Evolutionary conservation across 805 yeast genomes (phyloP).

Genomic region (Grigorovia humatica): DNA sequence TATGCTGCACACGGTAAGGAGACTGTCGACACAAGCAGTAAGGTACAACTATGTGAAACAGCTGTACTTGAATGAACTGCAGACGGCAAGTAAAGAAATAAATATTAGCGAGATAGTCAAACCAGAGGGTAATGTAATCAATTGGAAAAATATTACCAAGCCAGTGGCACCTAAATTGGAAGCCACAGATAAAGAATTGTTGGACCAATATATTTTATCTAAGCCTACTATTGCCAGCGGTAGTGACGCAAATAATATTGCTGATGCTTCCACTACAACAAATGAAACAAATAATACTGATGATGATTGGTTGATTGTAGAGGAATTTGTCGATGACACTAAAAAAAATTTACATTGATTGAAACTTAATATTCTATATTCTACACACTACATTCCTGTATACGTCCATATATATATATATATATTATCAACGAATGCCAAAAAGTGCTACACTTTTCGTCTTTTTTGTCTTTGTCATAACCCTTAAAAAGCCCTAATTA

Average conservation of each 20-base stretch:
- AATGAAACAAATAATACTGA: slow-evolving; percentile 5
- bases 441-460: too few species aligned
- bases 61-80: not conserved
- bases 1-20: not conserved
- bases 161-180: slow-evolving; percentile 69
- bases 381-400: not conserved
- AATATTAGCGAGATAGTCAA: not conserved
- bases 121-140: slow-evolving; percentile 44
- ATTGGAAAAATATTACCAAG: slow-evolving; percentile 73
- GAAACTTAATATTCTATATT: not conserved
- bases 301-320: slow-evolving; percentile 76
- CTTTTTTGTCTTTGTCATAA: too few species aligned
- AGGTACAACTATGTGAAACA: not conserved
- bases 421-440: not conserved
- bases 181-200: slow-evolving; percentile 52
- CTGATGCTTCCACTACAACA: not conserved
- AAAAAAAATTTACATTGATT: not conserved
- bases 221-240: not conserved
- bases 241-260: not conserved
- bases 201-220: slow-evolving; percentile 36
- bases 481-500: too few species aligned
- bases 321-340: slow-evolving; percentile 47
- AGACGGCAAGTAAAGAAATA: not conserved
- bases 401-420: not conserved
- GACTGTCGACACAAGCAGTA: not conserved